These are phyloP conservation scores for Umbelopsis vinacea DNA, from an alignment of 192 early-diverging fungal species.

Conservation along the genomic window DNA sequence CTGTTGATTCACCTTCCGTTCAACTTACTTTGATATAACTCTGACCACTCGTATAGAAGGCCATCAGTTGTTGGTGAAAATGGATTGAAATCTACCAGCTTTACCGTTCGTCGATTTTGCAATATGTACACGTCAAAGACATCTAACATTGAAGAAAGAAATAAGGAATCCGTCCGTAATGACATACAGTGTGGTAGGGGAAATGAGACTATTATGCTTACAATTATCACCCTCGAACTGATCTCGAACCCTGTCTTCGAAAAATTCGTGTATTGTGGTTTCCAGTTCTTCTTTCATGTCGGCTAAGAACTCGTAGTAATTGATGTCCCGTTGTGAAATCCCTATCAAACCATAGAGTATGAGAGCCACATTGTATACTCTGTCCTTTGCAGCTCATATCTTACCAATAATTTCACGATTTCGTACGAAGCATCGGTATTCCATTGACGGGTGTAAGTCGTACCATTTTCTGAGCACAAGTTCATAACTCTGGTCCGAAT, in stretches of 20 bases:
- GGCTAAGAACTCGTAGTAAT: constrained; percentile 79
- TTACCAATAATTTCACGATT: constrained; percentile 70
- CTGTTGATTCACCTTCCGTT: background rate
- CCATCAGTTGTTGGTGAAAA: constrained; percentile 80
- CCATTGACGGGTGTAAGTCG: constrained; percentile 87
- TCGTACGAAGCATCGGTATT: constrained; percentile 95
- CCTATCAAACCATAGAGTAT: constrained; percentile 36
- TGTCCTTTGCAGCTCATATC: background rate
- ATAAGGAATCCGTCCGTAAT: no score
- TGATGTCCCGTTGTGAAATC: constrained; percentile 87
- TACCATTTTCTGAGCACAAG: constrained; percentile 92
- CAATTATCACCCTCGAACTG: constrained; percentile 71
- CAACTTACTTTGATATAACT: constrained; percentile 56
- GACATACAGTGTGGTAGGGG: no score
- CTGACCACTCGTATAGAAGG: constrained; percentile 83
- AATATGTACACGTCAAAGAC: constrained; percentile 92
- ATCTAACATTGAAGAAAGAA: constrained; percentile 46
- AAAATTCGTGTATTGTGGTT: constrained; percentile 67
- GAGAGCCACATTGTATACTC: background rate
- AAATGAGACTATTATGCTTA: constrained; percentile 37
- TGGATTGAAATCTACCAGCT: constrained; percentile 93
- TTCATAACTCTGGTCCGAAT: constrained; percentile 45
- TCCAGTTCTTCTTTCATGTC: constrained; percentile 63
- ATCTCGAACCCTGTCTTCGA: constrained; percentile 60
- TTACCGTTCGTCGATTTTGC: constrained; percentile 61